Percentiles rank a stretch among this genome's conserved stretches.
phyloP scores from a whole-genome alignment of 176 grass and related monocot species.

The Avena atlantica region DNA sequence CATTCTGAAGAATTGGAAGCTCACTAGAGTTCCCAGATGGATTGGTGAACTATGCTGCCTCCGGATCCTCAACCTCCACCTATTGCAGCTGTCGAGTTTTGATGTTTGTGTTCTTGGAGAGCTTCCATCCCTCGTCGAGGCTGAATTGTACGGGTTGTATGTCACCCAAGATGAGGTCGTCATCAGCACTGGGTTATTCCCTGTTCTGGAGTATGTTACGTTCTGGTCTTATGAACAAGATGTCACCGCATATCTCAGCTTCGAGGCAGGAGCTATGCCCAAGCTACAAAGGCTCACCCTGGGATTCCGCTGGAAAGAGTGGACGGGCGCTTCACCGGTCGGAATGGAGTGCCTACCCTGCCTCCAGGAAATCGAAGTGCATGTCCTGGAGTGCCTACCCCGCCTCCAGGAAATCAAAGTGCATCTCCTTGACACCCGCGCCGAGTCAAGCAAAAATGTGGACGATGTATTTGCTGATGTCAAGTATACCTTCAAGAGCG shows the following conservation, averaged over 20 bases:
- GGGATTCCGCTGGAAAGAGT: not conserved
- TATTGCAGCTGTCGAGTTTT: not conserved
- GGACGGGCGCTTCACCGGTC: not conserved
- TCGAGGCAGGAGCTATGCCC: not conserved
- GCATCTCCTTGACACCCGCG: not conserved
- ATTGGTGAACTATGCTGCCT: not conserved
- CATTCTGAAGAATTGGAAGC: not conserved
- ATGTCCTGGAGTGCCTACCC: not conserved
- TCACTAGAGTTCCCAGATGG: not conserved
- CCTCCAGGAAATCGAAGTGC: not conserved
- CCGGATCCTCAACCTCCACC: too few species aligned
- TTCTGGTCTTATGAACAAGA: not conserved
- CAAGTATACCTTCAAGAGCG: not conserved
- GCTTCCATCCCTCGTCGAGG: not conserved
- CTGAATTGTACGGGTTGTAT: not conserved
- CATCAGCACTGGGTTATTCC: not conserved
- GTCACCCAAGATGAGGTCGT: not conserved
- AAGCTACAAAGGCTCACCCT: accelerated
- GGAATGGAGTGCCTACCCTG: not conserved
- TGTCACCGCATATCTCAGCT: not conserved
- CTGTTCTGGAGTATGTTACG: accelerated
- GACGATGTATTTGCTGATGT: not conserved
- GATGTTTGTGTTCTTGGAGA: not conserved
- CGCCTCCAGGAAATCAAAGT: not conserved
- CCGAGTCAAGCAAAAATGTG: not conserved